Evolutionary conservation across 371 early-diverging fungal species (phyloP).

Genomic region (Umbelopsis sp.): DNA sequence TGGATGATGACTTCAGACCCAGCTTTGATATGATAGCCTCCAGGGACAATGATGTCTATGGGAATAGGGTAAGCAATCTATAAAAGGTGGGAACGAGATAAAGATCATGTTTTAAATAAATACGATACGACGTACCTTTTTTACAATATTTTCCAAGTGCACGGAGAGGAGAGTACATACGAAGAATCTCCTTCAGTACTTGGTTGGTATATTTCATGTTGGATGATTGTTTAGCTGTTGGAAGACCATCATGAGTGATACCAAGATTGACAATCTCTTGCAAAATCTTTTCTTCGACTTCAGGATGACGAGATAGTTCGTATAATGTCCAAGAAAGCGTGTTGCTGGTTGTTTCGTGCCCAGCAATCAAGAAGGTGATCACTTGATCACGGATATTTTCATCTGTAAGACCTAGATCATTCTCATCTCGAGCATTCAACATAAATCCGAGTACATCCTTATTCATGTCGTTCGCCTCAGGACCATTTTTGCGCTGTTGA

Average conservation of each 20-base stretch:
- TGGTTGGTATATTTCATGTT: conserved; percentile 28
- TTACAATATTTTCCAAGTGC: conserved; percentile 31
- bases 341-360: conserved; percentile 48
- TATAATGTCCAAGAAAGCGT: conserved; percentile 42
- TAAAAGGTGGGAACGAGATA: too few relatives aligned
- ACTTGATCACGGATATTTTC: conserved; percentile 49
- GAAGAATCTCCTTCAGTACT: conserved; percentile 47
- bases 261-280: conserved; percentile 46
- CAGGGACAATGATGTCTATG: conserved; percentile 30
- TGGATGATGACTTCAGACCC: conserved; percentile 21
- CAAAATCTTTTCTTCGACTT: conserved; percentile 30
- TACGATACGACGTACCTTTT: conserved; percentile 18
- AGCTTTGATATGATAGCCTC: conserved; percentile 29
- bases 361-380: conserved; percentile 41
- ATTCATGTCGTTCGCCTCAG: conserved; percentile 11
- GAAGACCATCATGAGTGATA: conserved; percentile 26
- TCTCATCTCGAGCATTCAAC: conserved; percentile 38
- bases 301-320: conserved; percentile 34
- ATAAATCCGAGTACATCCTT: conserved; percentile 51
- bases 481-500: conserved; percentile 18
- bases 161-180: conserved; percentile 42
- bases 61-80: not conserved
- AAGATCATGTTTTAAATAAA: not conserved
- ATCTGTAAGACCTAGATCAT: conserved; percentile 31
- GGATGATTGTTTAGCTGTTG: conserved; percentile 31